Evolutionary conservation across 1,284 basidiomycete genomes (phyloP).

Genomic region (Melampsora larici-populina): DNA sequence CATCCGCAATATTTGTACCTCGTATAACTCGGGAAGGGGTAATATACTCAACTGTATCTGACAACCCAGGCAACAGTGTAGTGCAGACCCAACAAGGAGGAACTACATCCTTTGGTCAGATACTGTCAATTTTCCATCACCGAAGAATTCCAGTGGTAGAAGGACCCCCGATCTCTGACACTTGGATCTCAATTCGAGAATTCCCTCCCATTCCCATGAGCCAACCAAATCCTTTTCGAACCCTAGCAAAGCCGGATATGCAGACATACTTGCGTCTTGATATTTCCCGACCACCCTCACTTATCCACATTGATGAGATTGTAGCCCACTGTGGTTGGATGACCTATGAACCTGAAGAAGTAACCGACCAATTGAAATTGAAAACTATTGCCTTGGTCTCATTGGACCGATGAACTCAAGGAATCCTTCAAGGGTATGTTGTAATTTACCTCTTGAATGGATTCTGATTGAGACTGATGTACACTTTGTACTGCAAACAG

Average conservation of each 20-base stretch:
- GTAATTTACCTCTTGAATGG: too few relatives aligned
- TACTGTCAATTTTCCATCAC: not conserved
- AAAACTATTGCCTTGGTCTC: too few relatives aligned
- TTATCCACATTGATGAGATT: constrained; percentile 4
- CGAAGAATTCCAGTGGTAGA: not conserved
- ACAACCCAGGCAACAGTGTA: not conserved
- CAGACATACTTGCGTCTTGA: not conserved
- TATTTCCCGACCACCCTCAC: too few relatives aligned
- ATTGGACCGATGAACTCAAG: too few relatives aligned
- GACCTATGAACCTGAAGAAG: not conserved
- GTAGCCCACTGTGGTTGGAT: constrained; percentile 32
- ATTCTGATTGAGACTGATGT: too few relatives aligned
- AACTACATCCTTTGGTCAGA: not conserved
- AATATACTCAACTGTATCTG: not conserved
- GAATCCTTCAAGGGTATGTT: too few relatives aligned
- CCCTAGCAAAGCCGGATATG: constrained; percentile 52
- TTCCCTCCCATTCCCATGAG: not conserved
- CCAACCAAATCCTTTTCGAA: not conserved
- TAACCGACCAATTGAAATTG: too few relatives aligned
- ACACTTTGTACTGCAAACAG: too few relatives aligned
- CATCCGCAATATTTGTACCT: not conserved
- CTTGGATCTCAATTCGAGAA: not conserved
- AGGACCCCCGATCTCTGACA: not conserved
- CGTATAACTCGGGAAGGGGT: not conserved
- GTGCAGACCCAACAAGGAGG: not conserved